Base-by-base conservation (phyloP, 2,329 filamentous ascomycete genomes). In the Pyrenochaeta sp. region DNA sequence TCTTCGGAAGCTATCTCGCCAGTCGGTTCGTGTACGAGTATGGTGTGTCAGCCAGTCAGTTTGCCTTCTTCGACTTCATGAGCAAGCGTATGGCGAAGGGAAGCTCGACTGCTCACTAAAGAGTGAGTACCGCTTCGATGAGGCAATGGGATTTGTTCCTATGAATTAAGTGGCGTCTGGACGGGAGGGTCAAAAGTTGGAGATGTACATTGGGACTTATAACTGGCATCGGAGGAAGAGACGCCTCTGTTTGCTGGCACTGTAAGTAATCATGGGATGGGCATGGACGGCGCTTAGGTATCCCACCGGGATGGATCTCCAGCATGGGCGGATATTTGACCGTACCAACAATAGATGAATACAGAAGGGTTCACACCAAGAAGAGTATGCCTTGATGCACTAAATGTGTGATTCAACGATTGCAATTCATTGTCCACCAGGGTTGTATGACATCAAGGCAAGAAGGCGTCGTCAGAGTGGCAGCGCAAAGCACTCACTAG, bases 11-110 rank as follows among this genome's bases (percentile, higher is more conserved):
- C 76, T 97, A 94, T 80, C 84, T 99, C 67, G 94, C 95, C 48
- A 96, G 91, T 73, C 90, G 95, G 43, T 99, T 99, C 77, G 92
- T 99, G 40, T 99, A 99, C 79, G 88, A 96, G 77, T 95, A 94
- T 77, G 95, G 95, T 72, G 93, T 93, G 76, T 90, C 87, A 66
- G 93, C 95, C 5, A 95, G 90, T 82, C 94, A 97, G 73, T 98
- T 99, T 82, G 93, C 94, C 39, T 99, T 99, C 85, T 99, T 96
- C 80, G 92, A 96, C 77, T 99, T 98, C 69, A 83, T 83, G 81
- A 83, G 80, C 71, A 77, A 81, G 67, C 74, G 81, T 25, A 83
- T 82, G 77, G 72, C 73, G 12, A 79, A 77, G 64, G 55, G 50
- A 22, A 52, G 37, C 32, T 37, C 49, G 24, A 28, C 52, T 30